phyloP scores from a whole-genome alignment of 106 monocot species.

The Dendrobium officinale region DNA sequence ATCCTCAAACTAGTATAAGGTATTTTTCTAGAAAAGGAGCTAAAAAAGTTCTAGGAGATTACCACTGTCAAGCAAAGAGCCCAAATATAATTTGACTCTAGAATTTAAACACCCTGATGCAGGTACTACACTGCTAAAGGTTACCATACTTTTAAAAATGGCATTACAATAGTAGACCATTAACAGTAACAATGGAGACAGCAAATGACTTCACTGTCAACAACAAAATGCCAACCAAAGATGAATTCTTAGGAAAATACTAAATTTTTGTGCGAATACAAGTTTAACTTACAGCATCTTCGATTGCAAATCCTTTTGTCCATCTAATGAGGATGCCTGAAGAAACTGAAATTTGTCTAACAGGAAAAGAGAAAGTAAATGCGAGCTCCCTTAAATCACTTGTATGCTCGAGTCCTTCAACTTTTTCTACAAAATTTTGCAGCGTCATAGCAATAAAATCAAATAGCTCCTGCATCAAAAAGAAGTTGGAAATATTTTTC shows the following conservation, averaged over 20 bases:
- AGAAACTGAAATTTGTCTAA: constrained; percentile 63
- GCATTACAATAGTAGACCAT: background rate
- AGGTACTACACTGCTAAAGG: background rate
- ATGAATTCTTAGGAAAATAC: background rate
- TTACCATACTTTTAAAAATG: background rate
- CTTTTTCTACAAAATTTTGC: constrained; percentile 39
- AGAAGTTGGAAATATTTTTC: background rate
- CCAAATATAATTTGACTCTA: too few relatives aligned
- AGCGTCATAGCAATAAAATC: constrained; percentile 48
- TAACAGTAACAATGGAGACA: background rate
- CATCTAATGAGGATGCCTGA: constrained; percentile 78
- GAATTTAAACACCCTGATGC: too few relatives aligned
- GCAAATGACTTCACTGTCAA: background rate
- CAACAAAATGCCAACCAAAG: background rate
- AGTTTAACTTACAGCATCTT: constrained; percentile 58
- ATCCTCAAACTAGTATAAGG: background rate
- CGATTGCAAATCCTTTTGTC: constrained; percentile 78
- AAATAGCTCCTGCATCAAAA: constrained; percentile 44
- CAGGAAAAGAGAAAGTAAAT: constrained; percentile 83
- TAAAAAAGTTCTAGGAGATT: background rate
- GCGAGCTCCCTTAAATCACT: constrained; percentile 46
- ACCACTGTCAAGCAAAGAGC: too few relatives aligned
- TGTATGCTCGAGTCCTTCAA: constrained; percentile 13
- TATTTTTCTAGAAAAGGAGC: background rate
- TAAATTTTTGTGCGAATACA: background rate